A percentile compares a stretch with the other conserved stretches of the same genome.
These are phyloP conservation scores for Parastagonospora nodorum DNA, from an alignment of 2,329 filamentous ascomycete species.

Conservation along the genomic window DNA sequence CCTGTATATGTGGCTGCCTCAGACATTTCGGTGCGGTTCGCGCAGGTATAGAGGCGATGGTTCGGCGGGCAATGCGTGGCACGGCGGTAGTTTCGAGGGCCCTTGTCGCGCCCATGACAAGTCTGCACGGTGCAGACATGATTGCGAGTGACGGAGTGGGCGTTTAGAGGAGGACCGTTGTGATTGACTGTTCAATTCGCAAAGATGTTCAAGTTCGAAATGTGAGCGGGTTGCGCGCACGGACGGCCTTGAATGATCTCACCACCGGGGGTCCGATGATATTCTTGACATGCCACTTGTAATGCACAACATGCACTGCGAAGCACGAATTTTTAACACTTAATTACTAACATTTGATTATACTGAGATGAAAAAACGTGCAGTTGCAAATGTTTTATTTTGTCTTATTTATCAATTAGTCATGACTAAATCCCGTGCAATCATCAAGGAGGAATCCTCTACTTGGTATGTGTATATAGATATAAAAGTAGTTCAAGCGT, in stretches of 20 bases:
- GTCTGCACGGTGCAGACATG: conserved; percentile 35
- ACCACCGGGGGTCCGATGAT: not conserved
- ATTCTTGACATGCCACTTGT: no score
- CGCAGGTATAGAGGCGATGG: conserved; percentile 26
- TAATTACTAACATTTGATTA: no score
- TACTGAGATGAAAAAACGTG: no score
- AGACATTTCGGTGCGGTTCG: conserved; percentile 20
- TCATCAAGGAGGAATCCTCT: no score
- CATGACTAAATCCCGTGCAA: no score
- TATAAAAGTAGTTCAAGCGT: no score
- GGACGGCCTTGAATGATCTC: conserved; percentile 2
- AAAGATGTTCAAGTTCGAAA: conserved; percentile 12
- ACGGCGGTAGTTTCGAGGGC: conserved; percentile 14
- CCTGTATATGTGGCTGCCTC: conserved; percentile 12
- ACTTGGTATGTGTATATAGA: no score
- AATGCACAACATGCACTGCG: no score
- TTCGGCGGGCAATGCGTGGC: conserved; percentile 28
- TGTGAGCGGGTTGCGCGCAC: conserved; percentile 5
- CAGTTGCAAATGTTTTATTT: no score
- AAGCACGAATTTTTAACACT: no score
- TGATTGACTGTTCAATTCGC: not conserved
- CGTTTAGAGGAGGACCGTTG: conserved; percentile 1
- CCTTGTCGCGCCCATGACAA: conserved; percentile 23
- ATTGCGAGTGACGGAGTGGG: conserved; percentile 5
- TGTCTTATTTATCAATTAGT: no score